A percentile compares a stretch with the other conserved stretches of the same genome.
phyloP scores from a whole-genome alignment of 2,329 filamentous ascomycete genomes.

The Monosporascus sp. region DNA sequence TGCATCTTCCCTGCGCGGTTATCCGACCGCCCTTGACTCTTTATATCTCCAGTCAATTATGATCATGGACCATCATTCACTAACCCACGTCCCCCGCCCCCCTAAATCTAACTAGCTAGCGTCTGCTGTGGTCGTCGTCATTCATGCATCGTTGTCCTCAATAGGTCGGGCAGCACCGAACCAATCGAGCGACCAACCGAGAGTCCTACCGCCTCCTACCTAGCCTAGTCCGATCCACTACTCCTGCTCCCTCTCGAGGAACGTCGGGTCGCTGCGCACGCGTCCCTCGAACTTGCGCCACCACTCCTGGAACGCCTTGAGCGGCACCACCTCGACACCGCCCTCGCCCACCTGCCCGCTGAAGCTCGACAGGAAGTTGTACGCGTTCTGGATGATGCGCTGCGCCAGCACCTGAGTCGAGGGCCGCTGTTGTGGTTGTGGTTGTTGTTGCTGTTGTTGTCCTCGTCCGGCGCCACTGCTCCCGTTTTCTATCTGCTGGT shows the following conservation, averaged over 20 bases:
- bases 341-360: slow-evolving; percentile 55
- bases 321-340: slow-evolving; percentile 80
- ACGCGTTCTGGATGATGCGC: slow-evolving; percentile 92
- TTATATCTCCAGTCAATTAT: too few species aligned
- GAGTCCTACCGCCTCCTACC: too few species aligned
- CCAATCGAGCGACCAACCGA: too few species aligned
- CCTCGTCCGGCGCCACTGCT: slow-evolving; percentile 9
- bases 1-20: too few species aligned
- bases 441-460: too few species aligned
- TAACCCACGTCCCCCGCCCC: too few species aligned
- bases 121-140: too few species aligned
- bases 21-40: too few species aligned
- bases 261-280: slow-evolving; percentile 79
- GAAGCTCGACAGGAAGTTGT: slow-evolving; percentile 92
- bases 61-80: too few species aligned
- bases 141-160: too few species aligned
- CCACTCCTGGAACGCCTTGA: slow-evolving; percentile 95
- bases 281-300: slow-evolving; percentile 93
- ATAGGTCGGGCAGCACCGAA: too few species aligned
- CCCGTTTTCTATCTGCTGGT: slow-evolving; percentile 5
- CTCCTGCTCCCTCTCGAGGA: slow-evolving; percentile 69
- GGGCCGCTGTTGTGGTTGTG: slow-evolving; percentile 32
- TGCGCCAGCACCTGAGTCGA: slow-evolving; percentile 80
- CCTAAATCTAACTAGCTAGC: too few species aligned
- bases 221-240: background rate